Percentiles rank a stretch among this genome's conserved stretches.
Conservation (phyloP, 495 filamentous ascomycete species). For the Hypoxylon trugodes region DNA sequence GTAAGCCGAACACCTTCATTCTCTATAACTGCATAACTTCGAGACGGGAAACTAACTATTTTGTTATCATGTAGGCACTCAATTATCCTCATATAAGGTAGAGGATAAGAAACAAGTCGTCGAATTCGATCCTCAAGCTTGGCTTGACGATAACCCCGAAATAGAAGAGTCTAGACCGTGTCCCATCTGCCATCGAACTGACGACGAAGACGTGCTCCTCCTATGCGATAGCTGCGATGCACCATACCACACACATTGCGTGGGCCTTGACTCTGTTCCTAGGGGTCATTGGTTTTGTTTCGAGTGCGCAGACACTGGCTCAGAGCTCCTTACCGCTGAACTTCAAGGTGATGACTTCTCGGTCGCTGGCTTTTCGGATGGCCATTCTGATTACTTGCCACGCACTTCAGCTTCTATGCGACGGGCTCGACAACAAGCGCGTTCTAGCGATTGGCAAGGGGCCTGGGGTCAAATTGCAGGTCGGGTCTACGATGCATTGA, state of each 20-base stretch:
- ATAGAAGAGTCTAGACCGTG: constrained; percentile 73
- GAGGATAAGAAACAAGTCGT: constrained; percentile 88
- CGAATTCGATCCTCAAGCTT: constrained; percentile 83
- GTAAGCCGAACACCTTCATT: constrained; percentile 59
- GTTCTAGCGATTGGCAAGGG: constrained; percentile 62
- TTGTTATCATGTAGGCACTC: constrained; percentile 62
- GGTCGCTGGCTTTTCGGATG: constrained; percentile 17
- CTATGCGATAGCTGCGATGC: constrained; percentile 89
- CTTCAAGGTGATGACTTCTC: constrained; percentile 51
- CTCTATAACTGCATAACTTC: constrained; percentile 5
- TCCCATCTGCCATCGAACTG: constrained; percentile 77
- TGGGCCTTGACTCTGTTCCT: constrained; percentile 79
- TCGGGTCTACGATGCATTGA: constrained; percentile 62
- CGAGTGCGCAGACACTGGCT: constrained; percentile 60
- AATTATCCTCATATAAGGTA: constrained; percentile 83
- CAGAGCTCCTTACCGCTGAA: constrained; percentile 58
- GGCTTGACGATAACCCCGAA: constrained; percentile 76
- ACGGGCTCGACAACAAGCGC: constrained; percentile 54
- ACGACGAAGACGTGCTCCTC: constrained; percentile 80
- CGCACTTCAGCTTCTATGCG: constrained; percentile 60
- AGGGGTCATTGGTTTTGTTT: constrained; percentile 85
- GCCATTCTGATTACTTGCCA: constrained; percentile 48
- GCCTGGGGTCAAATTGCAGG: constrained; percentile 63
- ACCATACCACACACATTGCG: constrained; percentile 84
- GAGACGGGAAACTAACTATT: constrained; percentile 30